phyloP scores from a whole-genome alignment of 2,329 filamentous ascomycete genomes.

The Penicillium hordei region DNA sequence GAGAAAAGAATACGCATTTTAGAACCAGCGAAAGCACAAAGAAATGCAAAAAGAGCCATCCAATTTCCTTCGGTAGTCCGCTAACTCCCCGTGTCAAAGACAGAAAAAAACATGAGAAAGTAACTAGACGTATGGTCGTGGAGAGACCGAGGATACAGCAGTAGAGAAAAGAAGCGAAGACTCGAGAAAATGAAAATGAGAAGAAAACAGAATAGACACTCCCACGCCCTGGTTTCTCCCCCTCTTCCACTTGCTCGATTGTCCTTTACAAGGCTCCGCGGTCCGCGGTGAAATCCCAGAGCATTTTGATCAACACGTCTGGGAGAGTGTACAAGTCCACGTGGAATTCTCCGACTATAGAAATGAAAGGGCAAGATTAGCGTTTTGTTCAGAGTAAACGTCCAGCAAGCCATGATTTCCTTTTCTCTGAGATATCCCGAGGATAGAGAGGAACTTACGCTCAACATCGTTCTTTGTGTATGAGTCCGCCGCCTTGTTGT shows the following conservation, averaged over 20 bases:
- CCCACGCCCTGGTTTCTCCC: not conserved
- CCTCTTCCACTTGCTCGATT: not conserved
- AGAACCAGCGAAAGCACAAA: not conserved
- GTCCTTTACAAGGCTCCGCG: conserved; percentile 40
- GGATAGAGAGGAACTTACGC: conserved; percentile 59
- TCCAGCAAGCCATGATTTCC: not conserved
- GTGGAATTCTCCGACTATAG: conserved; percentile 87
- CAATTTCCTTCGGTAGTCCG: conserved; percentile 18
- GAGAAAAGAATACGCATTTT: not conserved
- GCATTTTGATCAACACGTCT: conserved; percentile 82
- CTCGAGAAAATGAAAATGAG: conserved; percentile 7
- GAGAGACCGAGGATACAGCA: conserved; percentile 1
- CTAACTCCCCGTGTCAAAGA: conserved; percentile 22
- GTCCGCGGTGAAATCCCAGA: conserved; percentile 78
- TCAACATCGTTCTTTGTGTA: conserved; percentile 98
- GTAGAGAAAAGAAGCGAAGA: conserved; percentile 4
- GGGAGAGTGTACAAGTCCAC: conserved; percentile 98
- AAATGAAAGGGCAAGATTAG: conserved; percentile 26
- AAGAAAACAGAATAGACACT: conserved; percentile 8
- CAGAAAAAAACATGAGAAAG: conserved; percentile 11
- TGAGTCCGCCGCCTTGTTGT: conserved; percentile 90
- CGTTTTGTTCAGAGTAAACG: conserved; percentile 17
- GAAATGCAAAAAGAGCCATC: conserved; percentile 17
- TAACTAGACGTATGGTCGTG: conserved; percentile 5
- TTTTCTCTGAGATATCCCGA: not conserved